Percentiles rank a stretch among this genome's conserved stretches.
These are phyloP conservation scores for Glaciozyma antarctica DNA, from an alignment of 768 basidiomycete species.

Conservation along the genomic window DNA sequence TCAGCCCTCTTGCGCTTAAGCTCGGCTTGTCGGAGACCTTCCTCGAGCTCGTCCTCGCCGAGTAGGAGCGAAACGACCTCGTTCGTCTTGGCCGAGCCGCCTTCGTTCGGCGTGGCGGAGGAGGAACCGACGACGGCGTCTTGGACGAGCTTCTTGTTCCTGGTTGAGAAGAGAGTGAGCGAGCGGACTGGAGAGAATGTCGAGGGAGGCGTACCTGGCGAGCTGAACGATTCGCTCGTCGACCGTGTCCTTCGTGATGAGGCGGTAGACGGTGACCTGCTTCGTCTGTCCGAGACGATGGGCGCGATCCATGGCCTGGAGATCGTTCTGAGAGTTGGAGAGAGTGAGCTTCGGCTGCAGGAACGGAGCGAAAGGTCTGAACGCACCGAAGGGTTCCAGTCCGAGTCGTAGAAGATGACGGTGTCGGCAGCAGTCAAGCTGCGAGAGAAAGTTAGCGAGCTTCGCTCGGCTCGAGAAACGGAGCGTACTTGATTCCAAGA, in stretches of 20 bases:
- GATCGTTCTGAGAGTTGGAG: constrained; percentile 52
- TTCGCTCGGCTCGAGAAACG: no score
- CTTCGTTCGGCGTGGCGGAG: constrained; percentile 6
- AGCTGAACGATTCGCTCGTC: constrained; percentile 96
- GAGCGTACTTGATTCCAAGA: constrained; percentile 50
- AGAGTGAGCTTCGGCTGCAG: neutral
- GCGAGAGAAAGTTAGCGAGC: no score
- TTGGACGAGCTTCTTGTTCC: constrained; percentile 54
- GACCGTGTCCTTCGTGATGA: constrained; percentile 71
- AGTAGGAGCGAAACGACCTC: constrained; percentile 92
- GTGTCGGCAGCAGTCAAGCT: constrained; percentile 41
- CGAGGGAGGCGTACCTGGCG: constrained; percentile 47
- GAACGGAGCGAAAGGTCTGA: neutral
- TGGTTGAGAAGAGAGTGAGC: neutral
- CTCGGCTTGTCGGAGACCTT: constrained; percentile 36
- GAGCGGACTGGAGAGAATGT: no score
- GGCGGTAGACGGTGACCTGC: constrained; percentile 51
- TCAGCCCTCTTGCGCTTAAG: constrained; percentile 39
- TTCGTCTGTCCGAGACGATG: constrained; percentile 94
- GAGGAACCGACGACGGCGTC: constrained; percentile 83
- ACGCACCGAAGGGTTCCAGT: constrained; percentile 67
- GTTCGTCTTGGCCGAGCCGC: constrained; percentile 55
- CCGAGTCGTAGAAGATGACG: constrained; percentile 86
- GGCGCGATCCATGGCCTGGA: constrained; percentile 82
- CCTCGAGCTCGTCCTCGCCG: constrained; percentile 80